phyloP scores from a whole-genome alignment of 2,329 filamentous ascomycete species.

The Hymenoscyphus repandus region DNA sequence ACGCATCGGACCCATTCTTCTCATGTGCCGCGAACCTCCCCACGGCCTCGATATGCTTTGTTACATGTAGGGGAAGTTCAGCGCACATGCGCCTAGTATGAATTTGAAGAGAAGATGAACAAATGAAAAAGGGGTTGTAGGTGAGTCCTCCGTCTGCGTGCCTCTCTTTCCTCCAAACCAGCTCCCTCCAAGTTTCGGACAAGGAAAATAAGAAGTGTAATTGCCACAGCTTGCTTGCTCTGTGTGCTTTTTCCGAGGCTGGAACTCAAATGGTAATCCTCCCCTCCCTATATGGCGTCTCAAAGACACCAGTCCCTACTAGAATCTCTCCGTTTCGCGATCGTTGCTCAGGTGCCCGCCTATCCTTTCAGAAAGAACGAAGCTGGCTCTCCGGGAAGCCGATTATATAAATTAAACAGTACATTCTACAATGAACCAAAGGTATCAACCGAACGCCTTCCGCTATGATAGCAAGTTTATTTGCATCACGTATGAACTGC shows the following conservation, averaged over 20 bases:
- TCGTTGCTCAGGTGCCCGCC: conserved; percentile 18
- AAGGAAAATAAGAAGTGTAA: conserved; percentile 18
- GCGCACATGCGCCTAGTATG: conserved; percentile 20
- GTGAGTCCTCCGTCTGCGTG: not conserved
- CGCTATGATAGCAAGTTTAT: conserved; percentile 34
- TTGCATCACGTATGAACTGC: conserved; percentile 29
- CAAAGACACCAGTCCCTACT: conserved; percentile 6
- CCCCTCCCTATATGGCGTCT: conserved; percentile 7
- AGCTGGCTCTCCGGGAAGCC: conserved; percentile 26
- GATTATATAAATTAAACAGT: conserved; percentile 36
- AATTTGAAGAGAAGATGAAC: conserved; percentile 22
- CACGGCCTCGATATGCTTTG: conserved; percentile 19
- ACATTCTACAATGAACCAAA: conserved; percentile 35
- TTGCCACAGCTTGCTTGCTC: conserved; percentile 17
- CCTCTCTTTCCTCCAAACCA: conserved; percentile 1
- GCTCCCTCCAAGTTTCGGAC: conserved; percentile 8
- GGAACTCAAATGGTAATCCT: conserved; percentile 5
- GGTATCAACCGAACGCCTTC: conserved; percentile 35
- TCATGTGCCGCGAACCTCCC: conserved; percentile 6
- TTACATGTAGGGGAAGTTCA: conserved; percentile 22
- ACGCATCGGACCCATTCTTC: conserved; percentile 16
- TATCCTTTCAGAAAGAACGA: conserved; percentile 13
- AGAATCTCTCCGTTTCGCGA: conserved; percentile 21
- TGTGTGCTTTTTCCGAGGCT: conserved; percentile 13
- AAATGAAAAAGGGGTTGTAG: conserved; percentile 24